Base-by-base conservation (phyloP, 176 grass and related monocot genomes). In the Lolium perenne region DNA sequence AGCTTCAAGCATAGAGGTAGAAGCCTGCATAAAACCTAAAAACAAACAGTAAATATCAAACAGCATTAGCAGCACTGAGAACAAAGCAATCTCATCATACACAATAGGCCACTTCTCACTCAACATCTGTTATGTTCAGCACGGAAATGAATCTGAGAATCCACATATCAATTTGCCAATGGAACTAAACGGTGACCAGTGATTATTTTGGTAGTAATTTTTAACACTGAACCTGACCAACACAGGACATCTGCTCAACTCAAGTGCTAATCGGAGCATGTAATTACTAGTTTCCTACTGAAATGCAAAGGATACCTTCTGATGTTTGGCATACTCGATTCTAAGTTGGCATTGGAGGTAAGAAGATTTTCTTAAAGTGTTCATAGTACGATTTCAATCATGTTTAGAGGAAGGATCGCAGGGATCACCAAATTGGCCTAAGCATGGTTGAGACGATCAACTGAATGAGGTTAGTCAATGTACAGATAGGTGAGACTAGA, bases 1-100 rank as follows among this genome's bases (percentile, higher is more conserved):
- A 21, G 82, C 79, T 80, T 93, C 91, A 56, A 98, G 79, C 88
- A 98, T 94, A 77, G 90, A 95, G n/a, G 90, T 88, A 63, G 90
- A 86, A 64, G 79, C 88, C 81, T 92, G 90, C 80, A 95, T 82
- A 65, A 98, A 91, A 92, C 82, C 97, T 98, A 79, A 20, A 74
- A 8, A 54, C 3, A 50, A 81, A 60, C 45, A 23, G 16, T 51
- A 80, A 64, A 86, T 38, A 3, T 15, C 25, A 15, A 77, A 80
- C 17, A 26, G 35, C 17, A 51, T 74, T 84, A 86, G 10, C 55
- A 53, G 0, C 26, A 26, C 10, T 18, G 7, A 15, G 45, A 54
- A 58, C 8, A 79, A 91, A 87, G 46, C 55, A 29, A 49, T 2
- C 53, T 21, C 22, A 53, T 29, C 18, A 38, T 41, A 68, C 74